A percentile compares a stretch with the other conserved stretches of the same genome.
Conservation (phyloP, 2,329 filamentous ascomycete species). For the Colletotrichum tropicale region DNA sequence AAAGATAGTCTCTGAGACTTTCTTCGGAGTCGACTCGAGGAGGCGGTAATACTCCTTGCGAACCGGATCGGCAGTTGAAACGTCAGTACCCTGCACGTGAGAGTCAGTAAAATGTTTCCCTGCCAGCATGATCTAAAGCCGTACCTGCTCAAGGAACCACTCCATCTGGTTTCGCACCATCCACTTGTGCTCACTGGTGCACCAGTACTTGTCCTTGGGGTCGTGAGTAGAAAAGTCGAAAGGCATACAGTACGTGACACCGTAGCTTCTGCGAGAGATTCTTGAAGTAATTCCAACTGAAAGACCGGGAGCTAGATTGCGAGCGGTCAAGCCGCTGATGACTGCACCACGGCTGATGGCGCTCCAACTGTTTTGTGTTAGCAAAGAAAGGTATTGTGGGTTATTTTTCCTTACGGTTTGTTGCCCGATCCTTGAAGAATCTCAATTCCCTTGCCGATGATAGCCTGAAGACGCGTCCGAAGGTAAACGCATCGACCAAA, state of each 20-base stretch:
- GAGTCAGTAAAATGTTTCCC: no score
- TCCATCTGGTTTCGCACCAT: slow-evolving; percentile 22
- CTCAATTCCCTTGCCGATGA: background rate
- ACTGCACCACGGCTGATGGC: slow-evolving; percentile 39
- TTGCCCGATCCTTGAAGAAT: slow-evolving; percentile 33
- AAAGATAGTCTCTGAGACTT: slow-evolving; percentile 13
- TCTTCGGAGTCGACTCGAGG: background rate
- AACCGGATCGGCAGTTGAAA: background rate
- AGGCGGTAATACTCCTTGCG: rapidly evolving
- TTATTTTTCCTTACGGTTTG: slow-evolving; percentile 40
- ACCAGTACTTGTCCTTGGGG: slow-evolving; percentile 17
- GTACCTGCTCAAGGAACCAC: slow-evolving; percentile 33
- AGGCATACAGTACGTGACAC: no score
- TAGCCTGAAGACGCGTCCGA: slow-evolving; percentile 15
- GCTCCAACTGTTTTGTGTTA: no score
- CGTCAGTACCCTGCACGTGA: background rate
- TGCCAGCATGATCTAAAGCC: no score
- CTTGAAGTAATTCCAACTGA: slow-evolving; percentile 17
- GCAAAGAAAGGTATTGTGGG: no score
- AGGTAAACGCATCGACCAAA: slow-evolving; percentile 39
- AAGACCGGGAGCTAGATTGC: background rate
- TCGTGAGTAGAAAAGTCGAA: no score
- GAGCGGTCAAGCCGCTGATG: slow-evolving; percentile 23
- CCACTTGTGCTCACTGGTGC: background rate
- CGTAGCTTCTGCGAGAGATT: slow-evolving; percentile 33